Base-by-base conservation (phyloP, 768 basidiomycete genomes). In the Boletus reticulatus region DNA sequence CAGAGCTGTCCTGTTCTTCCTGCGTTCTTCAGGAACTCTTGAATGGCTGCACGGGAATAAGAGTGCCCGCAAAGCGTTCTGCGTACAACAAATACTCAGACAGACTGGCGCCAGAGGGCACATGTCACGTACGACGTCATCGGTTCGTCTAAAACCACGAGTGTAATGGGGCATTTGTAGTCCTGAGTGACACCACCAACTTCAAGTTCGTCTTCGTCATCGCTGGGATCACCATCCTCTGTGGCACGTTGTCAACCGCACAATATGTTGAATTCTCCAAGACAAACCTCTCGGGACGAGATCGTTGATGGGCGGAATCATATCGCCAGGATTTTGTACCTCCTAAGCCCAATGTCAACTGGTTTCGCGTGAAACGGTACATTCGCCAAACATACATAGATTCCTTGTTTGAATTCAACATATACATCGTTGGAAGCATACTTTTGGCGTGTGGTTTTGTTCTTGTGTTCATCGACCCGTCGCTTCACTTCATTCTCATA, bases 121-220 rank as follows among this genome's bases (percentile, higher is more conserved):
- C 46, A 47, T 43, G n/a, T 44, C 32, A 64, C 88, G 52, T 67
- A 95, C 94, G 91, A 93, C 4, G 88, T 92, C 55, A 90, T 75
- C 3, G 95, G 93, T 48, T 96, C 78, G 20, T 77, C 78, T 38
- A 92, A 78, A 14, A 78, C 68, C 3, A 75, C 80, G 43, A 94
- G 76, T 1, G 88, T 85, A 48, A 98, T 74, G 3, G 94, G 94
- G 62, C 94, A 96, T 52, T 84, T 87, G 77, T 86, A 92, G 63
- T 85, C 86, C 65, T 91, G 89, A 7, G 85, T 88, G 29, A 86
- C 80, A 24, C 92, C 94, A 50, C 95, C 95, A 48, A 96, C 76
- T 71, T 94, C 88, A 32, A 98, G 72, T 13, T 97, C 95, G 50
- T 94, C 90, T 32, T 95, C 94, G 49, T 86, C 85, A 54, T 90